Evolutionary conservation across 768 basidiomycete genomes (phyloP).

Genomic region (Ephemerocybe angulata): DNA sequence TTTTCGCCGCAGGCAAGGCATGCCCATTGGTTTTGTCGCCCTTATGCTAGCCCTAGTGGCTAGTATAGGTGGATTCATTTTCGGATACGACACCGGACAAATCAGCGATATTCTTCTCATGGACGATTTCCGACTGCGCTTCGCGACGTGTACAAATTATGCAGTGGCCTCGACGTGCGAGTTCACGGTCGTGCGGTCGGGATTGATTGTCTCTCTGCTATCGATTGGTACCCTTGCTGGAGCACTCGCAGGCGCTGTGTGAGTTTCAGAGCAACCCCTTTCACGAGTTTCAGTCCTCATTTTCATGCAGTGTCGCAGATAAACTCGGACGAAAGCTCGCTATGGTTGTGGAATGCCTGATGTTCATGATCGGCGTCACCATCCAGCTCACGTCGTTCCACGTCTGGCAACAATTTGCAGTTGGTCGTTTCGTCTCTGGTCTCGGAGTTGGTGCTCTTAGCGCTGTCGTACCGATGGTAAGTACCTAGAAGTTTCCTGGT

Average conservation of each 20-base stretch:
- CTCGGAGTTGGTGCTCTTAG: constrained; percentile 66
- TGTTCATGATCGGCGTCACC: constrained; percentile 61
- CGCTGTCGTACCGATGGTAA: constrained; percentile 62
- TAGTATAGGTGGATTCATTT: constrained; percentile 69
- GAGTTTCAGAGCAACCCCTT: constrained; percentile 27
- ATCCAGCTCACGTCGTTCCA: constrained; percentile 49
- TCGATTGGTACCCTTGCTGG: constrained; percentile 67
- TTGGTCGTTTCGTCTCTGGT: constrained; percentile 64
- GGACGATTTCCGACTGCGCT: constrained; percentile 63
- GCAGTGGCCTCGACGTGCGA: constrained; percentile 40
- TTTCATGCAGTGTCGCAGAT: constrained; percentile 1
- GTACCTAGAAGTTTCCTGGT: background rate
- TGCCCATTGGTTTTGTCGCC: constrained; percentile 59
- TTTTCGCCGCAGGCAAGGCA: constrained; percentile 53
- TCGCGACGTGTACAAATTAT: constrained; percentile 47
- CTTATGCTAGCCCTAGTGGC: constrained; percentile 66
- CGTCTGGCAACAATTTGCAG: constrained; percentile 64
- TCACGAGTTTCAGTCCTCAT: background rate
- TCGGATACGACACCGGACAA: constrained; percentile 72
- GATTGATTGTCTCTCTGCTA: constrained; percentile 69
- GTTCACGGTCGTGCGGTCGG: constrained; percentile 55
- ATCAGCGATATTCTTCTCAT: constrained; percentile 76
- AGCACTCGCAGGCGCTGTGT: constrained; percentile 59
- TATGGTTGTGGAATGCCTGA: constrained; percentile 55
- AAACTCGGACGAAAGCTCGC: constrained; percentile 40